Evolutionary conservation across 345 rosid genomes (phyloP).

Genomic region (Alliaria petiolata): DNA sequence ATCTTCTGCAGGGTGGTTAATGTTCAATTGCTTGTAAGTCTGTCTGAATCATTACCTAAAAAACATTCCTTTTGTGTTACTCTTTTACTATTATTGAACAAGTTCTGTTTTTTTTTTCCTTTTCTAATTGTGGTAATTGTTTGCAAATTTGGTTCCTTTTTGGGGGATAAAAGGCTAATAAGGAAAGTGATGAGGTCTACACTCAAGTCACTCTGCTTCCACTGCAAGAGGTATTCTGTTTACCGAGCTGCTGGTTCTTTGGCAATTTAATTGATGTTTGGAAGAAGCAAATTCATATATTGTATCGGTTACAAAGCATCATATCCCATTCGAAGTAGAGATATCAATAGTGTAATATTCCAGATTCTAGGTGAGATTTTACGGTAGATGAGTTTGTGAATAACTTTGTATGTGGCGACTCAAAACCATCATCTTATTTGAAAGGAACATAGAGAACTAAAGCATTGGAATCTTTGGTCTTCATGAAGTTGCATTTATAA

Average conservation of each 20-base stretch:
- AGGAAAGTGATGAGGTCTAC: conserved; percentile 85
- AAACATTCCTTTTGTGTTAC: conserved; percentile 2
- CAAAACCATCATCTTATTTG: background rate
- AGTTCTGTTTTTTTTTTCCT: background rate
- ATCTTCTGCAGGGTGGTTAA: conserved; percentile 68
- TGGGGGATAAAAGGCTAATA: conserved; percentile 57
- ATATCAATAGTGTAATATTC: background rate
- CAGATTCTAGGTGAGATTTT: background rate
- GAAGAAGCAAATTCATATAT: background rate
- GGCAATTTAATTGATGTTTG: background rate
- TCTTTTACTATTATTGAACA: conserved; percentile 20
- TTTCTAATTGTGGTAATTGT: conserved; percentile 16
- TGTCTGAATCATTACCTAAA: conserved; percentile 10
- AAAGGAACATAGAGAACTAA: background rate
- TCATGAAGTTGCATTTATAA: background rate
- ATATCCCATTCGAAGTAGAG: background rate
- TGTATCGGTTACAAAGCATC: background rate
- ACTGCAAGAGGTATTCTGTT: conserved; percentile 58
- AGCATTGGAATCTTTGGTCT: background rate
- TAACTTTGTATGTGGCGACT: background rate
- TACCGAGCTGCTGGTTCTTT: background rate
- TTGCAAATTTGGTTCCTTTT: conserved; percentile 3
- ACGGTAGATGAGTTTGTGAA: background rate
- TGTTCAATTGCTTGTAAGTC: conserved; percentile 67
- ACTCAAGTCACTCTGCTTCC: conserved; percentile 75